Percentiles rank a stretch among this genome's conserved stretches.
phyloP scores from a whole-genome alignment of 768 basidiomycete genomes.

The Tremella fuciformis region DNA sequence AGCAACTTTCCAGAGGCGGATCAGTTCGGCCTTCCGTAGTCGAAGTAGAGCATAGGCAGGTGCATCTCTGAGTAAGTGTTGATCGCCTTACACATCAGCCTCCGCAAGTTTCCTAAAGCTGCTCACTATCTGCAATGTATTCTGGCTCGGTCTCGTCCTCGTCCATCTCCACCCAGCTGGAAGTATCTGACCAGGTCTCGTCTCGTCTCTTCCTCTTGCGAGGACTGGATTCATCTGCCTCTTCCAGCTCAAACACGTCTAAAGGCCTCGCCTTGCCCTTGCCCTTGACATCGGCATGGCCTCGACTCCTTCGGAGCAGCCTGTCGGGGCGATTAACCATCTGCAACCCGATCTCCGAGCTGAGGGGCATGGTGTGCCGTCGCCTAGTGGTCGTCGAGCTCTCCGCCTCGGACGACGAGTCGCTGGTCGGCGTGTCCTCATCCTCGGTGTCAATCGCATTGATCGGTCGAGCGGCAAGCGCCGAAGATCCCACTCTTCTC shows the following conservation, averaged over 20 bases:
- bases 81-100: conserved; percentile 35
- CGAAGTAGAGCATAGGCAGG: conserved; percentile 42
- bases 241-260: conserved; percentile 6
- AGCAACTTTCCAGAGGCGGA: conserved; percentile 49
- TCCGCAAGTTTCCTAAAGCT: neutral
- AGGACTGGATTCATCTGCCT: conserved; percentile 16
- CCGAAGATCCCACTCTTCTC: conserved; percentile 25
- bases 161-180: conserved; percentile 38
- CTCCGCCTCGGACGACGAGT: conserved; percentile 5
- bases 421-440: conserved; percentile 6
- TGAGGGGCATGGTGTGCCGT: conserved; percentile 17
- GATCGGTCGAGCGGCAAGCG: conserved; percentile 15
- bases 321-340: conserved; percentile 17
- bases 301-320: conserved; percentile 7
- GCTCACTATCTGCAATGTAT: conserved; percentile 46
- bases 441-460: conserved; percentile 14
- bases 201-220: conserved; percentile 34
- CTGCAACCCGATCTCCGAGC: conserved; percentile 26
- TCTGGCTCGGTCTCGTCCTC: conserved; percentile 43
- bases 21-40: conserved; percentile 47
- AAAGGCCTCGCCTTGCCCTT: conserved; percentile 10
- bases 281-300: conserved; percentile 7
- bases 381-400: conserved; percentile 8
- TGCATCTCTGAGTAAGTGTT: conserved; percentile 46
- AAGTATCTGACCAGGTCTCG: conserved; percentile 17